Evolutionary conservation across 495 filamentous ascomycete genomes (phyloP).

Genomic region (Clohesyomyces aquaticus): DNA sequence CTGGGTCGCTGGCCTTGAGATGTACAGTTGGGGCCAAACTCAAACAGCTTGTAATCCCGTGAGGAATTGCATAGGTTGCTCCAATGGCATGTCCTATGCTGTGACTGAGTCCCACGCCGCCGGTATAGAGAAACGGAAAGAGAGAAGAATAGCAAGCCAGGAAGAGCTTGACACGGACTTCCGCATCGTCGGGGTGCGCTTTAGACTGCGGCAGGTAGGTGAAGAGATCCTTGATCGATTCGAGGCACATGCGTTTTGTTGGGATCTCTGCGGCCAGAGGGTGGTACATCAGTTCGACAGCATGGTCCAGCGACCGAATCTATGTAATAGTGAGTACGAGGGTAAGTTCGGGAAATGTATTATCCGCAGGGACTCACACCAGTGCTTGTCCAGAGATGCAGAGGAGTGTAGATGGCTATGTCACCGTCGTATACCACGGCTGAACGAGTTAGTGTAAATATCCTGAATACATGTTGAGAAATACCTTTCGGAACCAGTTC

Average conservation of each 20-base stretch:
- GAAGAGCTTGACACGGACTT: constrained; percentile 32
- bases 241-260: constrained; percentile 36
- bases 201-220: constrained; percentile 38
- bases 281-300: constrained; percentile 43
- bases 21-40: constrained; percentile 41
- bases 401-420: constrained; percentile 38
- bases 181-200: constrained; percentile 31
- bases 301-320: constrained; percentile 42
- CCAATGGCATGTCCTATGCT: constrained; percentile 43
- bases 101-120: constrained; percentile 40
- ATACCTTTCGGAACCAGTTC: constrained; percentile 37
- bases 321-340: background rate
- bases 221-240: constrained; percentile 39
- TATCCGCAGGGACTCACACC: constrained; percentile 20
- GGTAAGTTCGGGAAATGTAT: background rate
- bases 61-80: constrained; percentile 39
- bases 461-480: background rate
- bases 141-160: constrained; percentile 38
- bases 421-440: constrained; percentile 41
- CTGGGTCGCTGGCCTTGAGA: constrained; percentile 39
- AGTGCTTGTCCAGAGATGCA: constrained; percentile 40
- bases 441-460: background rate
- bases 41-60: constrained; percentile 43
- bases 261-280: constrained; percentile 42
- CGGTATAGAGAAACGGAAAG: constrained; percentile 37